Evolutionary conservation across 768 basidiomycete genomes (phyloP), one percentile per base, ranked within the genome.

Genomic region (Termitomyces sp.): DNA sequence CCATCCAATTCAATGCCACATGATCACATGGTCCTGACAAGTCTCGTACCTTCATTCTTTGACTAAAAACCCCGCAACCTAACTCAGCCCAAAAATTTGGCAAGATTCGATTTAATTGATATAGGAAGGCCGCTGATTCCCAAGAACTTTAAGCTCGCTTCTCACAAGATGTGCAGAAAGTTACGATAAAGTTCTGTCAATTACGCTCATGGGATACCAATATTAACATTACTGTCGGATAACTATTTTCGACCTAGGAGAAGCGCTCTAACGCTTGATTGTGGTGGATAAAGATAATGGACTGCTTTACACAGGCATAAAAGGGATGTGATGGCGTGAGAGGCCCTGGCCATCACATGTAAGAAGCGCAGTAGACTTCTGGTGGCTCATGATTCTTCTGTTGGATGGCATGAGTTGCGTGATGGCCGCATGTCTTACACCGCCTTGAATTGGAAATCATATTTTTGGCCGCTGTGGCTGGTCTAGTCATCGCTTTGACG

Each of bases 1-100:
- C 51, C 36, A 18, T 51, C 24, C 29, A 37, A 47, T 53, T 53
- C 29, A 53, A 32, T 58, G 4, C 29, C 34, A 14, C 32, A 34
- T 44, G 31, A 39, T 61, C 57, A 58, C 57, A 61, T 59, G 60
- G 57, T 14, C 4, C 26, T 55, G 60, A 55, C 48, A 56, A 6
- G 41, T 18, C 37, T 54, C 26, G 57, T 53, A 39, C 53, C 54
- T 61, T 52, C 49, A 44, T 58, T 53, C 46, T 49, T 55, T 44
- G 24, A 18, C 37, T 29, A 57, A 51, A 32, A 58, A 16, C 50
- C 41, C 53, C 43, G 26, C 50, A 52, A 27, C 22, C 37, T 37
- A 31, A 22, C n/a, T 32, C 47, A 34, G 27, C 24, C 36, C 36
- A 24, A 12, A 18, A 37, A 26, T 18, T 26, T 5, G 36, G 24